Base-by-base conservation (phyloP, 768 basidiomycete species). In the Mycena sanguinolenta region DNA sequence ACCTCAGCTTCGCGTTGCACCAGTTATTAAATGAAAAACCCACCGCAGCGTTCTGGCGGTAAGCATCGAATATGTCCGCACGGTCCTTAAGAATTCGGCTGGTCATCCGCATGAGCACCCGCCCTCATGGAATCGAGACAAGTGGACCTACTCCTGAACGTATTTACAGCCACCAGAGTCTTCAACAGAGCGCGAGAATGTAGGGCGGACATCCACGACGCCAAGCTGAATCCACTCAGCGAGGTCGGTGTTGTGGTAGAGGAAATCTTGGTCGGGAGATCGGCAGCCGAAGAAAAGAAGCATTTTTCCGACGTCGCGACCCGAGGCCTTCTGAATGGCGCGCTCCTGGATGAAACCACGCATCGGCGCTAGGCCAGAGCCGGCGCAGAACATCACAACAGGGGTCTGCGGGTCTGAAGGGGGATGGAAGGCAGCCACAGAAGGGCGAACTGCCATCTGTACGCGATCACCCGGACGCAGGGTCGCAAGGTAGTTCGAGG, bases 301-400 rank as follows among this genome's bases (percentile, higher is more conserved):
- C 46, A 80, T 79, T 65, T 78, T 78, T 4, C 82, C 84, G 7
- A 85, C 82, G 16, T 82, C 77, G 7, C 84, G 74, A 0, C 85
- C 85, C 27, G 82, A 79, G 27, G 77, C 74, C 73, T 83, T 84
- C 75, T 86, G 85, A 60, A 79, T 71, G n/a, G 84, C 84, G 14
- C 86, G 82, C 65, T 86, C 86, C 74, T 86, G 86, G 36, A 87
- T 79, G 78, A 87, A 87, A 0, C 83, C 85, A 53, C 85, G 80
- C 82, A 87, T 83, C 2, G 86, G 86, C 1, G 86, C 82, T 16
- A 87, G 70, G 5, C 86, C 86, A 7, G 84, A 80, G 4, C 86
- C 86, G 14, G 84, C 84, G 30, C 81, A 82, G 72, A 84, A 84
- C 78, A 86, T 82, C 27, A 87, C 76, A 34, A 87, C 75, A 10